Percentiles rank a stretch among this genome's conserved stretches.
These are phyloP conservation scores for Russula dissimulans DNA, from an alignment of 768 basidiomycete species.

Conservation along the genomic window DNA sequence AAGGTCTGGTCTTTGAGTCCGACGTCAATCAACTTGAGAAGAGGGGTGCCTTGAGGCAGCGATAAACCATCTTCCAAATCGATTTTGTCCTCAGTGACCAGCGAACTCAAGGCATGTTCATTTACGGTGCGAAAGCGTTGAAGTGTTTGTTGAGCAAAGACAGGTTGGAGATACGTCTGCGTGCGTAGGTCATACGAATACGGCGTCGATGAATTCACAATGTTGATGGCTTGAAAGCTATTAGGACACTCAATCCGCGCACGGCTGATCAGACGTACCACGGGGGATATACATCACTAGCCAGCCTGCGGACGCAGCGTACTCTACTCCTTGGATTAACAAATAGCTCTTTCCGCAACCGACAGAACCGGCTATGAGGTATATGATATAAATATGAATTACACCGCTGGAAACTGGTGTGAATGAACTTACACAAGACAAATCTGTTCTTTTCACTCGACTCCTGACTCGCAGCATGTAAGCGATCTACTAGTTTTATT, in stretches of 20 bases:
- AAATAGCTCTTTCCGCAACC: conserved; percentile 80
- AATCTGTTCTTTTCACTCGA: conserved; percentile 46
- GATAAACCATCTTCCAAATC: conserved; percentile 39
- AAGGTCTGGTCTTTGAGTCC: conserved; percentile 44
- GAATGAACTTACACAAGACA: conserved; percentile 50
- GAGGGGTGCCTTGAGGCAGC: conserved; percentile 38
- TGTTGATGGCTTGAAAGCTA: conserved; percentile 33
- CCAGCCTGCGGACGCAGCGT: conserved; percentile 58
- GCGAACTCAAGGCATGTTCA: conserved; percentile 30
- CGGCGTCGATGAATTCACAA: conserved; percentile 67
- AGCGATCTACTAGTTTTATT: conserved; percentile 38
- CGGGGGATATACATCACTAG: conserved; percentile 80
- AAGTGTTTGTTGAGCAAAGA: conserved; percentile 53
- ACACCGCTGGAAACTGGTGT: background rate
- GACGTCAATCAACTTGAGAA: conserved; percentile 48
- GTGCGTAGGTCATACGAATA: conserved; percentile 70
- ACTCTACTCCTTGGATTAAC: conserved; percentile 67
- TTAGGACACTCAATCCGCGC: background rate
- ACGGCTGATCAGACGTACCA: conserved; percentile 34
- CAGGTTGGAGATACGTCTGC: conserved; percentile 67
- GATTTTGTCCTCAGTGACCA: conserved; percentile 36
- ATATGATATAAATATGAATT: conserved; percentile 11
- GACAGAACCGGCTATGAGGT: conserved; percentile 48
- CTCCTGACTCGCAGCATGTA: conserved; percentile 41
- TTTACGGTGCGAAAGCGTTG: conserved; percentile 58